Base-by-base conservation (phyloP, 768 basidiomycete species). In the Suillus subluteus region DNA sequence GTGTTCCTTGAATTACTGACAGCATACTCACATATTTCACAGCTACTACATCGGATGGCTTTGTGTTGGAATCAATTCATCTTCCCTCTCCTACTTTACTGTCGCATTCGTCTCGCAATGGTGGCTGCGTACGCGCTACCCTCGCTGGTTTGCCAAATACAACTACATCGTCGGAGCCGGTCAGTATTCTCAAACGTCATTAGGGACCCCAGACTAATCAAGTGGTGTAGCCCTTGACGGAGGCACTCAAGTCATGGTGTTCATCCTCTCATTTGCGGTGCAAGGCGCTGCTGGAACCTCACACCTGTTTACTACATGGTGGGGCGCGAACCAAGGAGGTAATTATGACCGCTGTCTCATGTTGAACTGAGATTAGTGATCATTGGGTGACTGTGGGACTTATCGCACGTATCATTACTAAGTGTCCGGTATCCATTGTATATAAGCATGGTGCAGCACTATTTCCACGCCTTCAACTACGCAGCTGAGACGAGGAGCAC, bases 141-240 rank as follows among this genome's bases (percentile, higher is more conserved):
- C 90, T 2, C 82, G 83, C 16, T 92, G 89, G 89, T 91, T 88
- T 76, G 83, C 84, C 71, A 80, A 81, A 70, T 88, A 88, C 74
- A 89, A 90, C 72, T 89, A 88, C 71, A 84, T 89, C 46, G 75
- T 91, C 4, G 88, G 87, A 37, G 91, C 88, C 50, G 90, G 74
- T 77, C 52, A 66, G 75, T 69, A 50, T 40, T 18, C 1, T n/a
- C n/a, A 37, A 55, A 37, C 21, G 18, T 30, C 40, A 48, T 23
- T n/a, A 18, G 4, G 12, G 61, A 13, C 32, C 32, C 26, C 43
- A 40, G 58, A 12, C 58, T 71, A 30, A 67, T 35, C 8, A 23
- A 26, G 52, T 46, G 54, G 50, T 41, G 68, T 68, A 72, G 77
- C 73, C 35, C 78, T 83, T 26, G 78, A 82, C 66, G 77, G 78